Conservation (phyloP, 2,329 filamentous ascomycete species). For the Aspergillus carbonarius region DNA sequence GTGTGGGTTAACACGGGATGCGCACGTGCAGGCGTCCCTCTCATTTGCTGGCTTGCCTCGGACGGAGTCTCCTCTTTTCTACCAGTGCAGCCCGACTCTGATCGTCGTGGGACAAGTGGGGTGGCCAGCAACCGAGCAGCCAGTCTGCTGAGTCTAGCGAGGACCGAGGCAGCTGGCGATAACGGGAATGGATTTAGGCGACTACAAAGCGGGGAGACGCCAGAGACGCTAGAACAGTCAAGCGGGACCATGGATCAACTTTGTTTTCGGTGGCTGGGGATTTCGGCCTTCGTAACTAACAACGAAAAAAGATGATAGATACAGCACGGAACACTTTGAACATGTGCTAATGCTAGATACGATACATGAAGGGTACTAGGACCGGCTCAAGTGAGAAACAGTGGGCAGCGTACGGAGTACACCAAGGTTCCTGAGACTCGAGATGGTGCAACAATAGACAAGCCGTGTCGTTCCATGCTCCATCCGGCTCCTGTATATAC, state of each 20-base stretch:
- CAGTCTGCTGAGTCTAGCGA: not conserved
- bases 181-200: not conserved
- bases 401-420: conserved; percentile 2
- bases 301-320: conserved; percentile 4
- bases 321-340: conserved; percentile 12
- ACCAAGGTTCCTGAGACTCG: not conserved
- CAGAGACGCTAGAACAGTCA: not conserved
- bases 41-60: conserved; percentile 7
- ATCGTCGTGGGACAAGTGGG: conserved; percentile 3
- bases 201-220: not conserved
- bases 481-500: not conserved
- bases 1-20: not conserved
- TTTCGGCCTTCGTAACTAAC: no score
- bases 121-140: not conserved
- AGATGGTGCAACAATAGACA: not conserved
- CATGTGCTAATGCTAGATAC: conserved; percentile 19
- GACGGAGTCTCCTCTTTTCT: not conserved
- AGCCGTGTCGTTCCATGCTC: not conserved
- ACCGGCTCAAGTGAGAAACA: conserved; percentile 7
- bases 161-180: not conserved
- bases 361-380: conserved; percentile 17
- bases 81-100: not conserved
- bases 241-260: conserved; percentile 5
- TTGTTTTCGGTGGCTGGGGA: not conserved
- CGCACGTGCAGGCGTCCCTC: conserved; percentile 12